Evolutionary conservation across 2,329 filamentous ascomycete genomes (phyloP), one percentile per base, ranked within the genome.

Genomic region (Chaetomiaceae sp.): DNA sequence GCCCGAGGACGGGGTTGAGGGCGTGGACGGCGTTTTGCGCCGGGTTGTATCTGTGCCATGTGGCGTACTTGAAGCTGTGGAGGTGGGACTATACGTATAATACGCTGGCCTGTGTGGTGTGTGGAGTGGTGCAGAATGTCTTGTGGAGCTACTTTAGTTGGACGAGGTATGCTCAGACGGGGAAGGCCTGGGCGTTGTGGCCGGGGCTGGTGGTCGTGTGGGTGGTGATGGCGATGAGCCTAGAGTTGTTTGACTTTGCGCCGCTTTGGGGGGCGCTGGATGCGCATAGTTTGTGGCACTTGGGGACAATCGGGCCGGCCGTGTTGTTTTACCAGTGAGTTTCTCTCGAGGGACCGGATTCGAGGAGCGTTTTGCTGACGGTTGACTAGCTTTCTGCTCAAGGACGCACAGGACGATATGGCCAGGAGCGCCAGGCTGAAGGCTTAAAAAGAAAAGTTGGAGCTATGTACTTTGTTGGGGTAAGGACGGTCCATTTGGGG

Each of bases 81-180:
- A 76, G 78, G 16, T 99, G 94, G 88, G 88, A 97, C 70, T 99
- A 99, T 69, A 87, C 86, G 5, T 99, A 99, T 73, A 99, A 99
- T 68, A 97, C 99, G 90, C 84, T 87, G 1, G 94, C 91, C 47
- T 99, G 97, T 65, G 88, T 99, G 18, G 82, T 80, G 3, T 81
- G 87, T 10, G 94, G 94, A 3, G 75, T 90, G 36, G 69, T 91
- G 4, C 86, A 90, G 66, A 96, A 97, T 64, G 48, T 85, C 4
- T 72, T 97, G 53, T 97, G 94, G 94, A 88, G 79, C 38, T 87
- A 81, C 69, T 96, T 95, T 71, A 91, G 87, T 67, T 81, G 87
- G 61, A 73, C 75, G 59, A 80, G 85, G 61, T 97, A 92, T 71
- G 75, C 78, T 58, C 82, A 83, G 68, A 81, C 86, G 16, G 81